Percentiles rank a stretch among this genome's conserved stretches.
These are phyloP conservation scores for Cordyceps cicadae DNA, from an alignment of 2,329 filamentous ascomycete genomes.

Conservation along the genomic window DNA sequence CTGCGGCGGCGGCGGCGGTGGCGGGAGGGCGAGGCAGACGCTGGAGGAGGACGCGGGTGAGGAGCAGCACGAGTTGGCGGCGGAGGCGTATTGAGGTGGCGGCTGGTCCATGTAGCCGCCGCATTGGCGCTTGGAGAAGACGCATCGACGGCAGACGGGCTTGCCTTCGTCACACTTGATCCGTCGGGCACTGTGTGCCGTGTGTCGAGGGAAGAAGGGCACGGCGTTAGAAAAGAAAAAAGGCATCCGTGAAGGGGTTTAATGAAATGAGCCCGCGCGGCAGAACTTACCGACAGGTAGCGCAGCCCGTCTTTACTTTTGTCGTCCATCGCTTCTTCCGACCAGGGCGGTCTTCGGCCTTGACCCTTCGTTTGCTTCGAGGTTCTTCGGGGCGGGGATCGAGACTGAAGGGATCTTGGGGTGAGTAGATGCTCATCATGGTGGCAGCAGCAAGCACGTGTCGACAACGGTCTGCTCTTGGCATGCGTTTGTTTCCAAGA, in stretches of 20 bases:
- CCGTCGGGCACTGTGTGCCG: background rate
- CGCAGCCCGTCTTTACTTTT: slow-evolving; percentile 3
- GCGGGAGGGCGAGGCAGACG: too few species aligned
- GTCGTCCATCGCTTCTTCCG: slow-evolving; percentile 7
- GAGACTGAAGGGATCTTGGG: background rate
- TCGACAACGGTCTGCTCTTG: background rate
- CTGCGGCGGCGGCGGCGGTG: too few species aligned
- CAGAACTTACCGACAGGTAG: background rate
- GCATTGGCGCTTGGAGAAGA: slow-evolving; percentile 3
- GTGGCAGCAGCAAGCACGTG: background rate
- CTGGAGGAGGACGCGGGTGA: background rate
- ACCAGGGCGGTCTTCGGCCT: background rate
- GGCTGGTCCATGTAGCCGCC: background rate
- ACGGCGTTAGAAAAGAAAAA: background rate
- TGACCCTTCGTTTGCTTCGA: background rate
- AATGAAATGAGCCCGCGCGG: background rate
- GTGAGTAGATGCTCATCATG: background rate
- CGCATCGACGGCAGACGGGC: slow-evolving; percentile 2
- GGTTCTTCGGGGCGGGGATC: background rate
- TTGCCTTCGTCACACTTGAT: slow-evolving; percentile 6
- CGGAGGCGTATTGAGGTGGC: background rate
- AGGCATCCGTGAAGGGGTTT: background rate
- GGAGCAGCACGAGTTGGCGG: background rate
- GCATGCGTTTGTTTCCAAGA: background rate
- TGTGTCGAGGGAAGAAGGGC: too few species aligned